Base-by-base conservation (phyloP, 345 rosid genomes). In the Linum tenue region DNA sequence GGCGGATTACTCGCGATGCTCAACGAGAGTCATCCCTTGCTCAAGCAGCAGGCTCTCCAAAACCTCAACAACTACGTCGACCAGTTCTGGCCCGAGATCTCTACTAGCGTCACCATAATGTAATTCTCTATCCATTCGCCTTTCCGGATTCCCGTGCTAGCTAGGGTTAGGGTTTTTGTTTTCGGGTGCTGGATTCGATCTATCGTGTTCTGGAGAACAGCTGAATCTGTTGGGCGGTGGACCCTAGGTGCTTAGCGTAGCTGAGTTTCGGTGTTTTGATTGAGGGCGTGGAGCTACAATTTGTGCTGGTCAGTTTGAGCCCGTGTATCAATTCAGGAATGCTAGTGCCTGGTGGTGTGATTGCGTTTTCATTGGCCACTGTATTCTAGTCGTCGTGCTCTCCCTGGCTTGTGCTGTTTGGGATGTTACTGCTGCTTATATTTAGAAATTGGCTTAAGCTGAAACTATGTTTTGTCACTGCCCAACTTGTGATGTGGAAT, bases 11-110 rank as follows among this genome's bases (percentile, higher is more conserved):
- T 95, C 31, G 97, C 99, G 70, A 95, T 95, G 99, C 90, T 95
- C 43, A 87, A 82, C 72, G 99, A 95, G 88, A 69, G 61, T 51
- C 95, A 91, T 68, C 96, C 97, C 3, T 75, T 61, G 5, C 80
- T 95, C 73, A 95, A 95, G 77, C 87, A 82, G 55, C 98, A 95
- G 76, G 99, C 99, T 2, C 95, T 95, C 69, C 74, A 79, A 36
- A 80, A 86, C 76, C 96, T 95, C 76, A 95, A 89, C 68, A 84
- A 78, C 77, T 86, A 79, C 55, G 97, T 95, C 9, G 97, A 95
- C 74, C 90, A 65, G 64, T 89, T 85, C 81, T 95, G 99, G 98
- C 99, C 98, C 0, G 99, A 95, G 91, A 95, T 95, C 82, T 95
- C 99, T 56, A 95, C 99, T 51, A 91, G 95, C 77, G 96, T 95